Evolutionary conservation across 257 asterid genomes (phyloP).

Genomic region (Plectranthus barbatus): DNA sequence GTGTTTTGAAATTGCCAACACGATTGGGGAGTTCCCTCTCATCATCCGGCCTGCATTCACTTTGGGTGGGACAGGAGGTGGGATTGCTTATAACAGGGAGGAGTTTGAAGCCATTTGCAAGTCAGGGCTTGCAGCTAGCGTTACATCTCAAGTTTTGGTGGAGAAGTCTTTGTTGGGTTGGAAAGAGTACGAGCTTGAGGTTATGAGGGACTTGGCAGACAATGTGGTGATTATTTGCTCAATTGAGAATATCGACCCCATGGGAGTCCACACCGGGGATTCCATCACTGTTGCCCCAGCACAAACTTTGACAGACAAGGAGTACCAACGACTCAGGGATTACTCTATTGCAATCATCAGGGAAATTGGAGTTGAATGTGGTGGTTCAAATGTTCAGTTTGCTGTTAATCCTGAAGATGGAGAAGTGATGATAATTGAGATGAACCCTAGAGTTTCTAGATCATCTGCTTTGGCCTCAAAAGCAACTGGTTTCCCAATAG

Average conservation of each 20-base stretch:
- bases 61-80: constrained; percentile 96
- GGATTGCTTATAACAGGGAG: constrained; percentile 90
- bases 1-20: constrained; percentile 65
- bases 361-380: constrained; percentile 98
- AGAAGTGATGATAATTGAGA: constrained; percentile 96
- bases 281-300: constrained; percentile 99
- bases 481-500: constrained; percentile 98
- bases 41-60: constrained; percentile 95
- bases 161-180: constrained; percentile 95
- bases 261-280: constrained; percentile 98
- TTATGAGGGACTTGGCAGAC: constrained; percentile 95
- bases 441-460: constrained; percentile 97
- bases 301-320: constrained; percentile 93
- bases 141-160: constrained; percentile 88
- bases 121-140: constrained; percentile 91
- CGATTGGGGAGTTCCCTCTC: constrained; percentile 89
- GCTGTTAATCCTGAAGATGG: constrained; percentile 94
- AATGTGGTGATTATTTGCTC: constrained; percentile 99
- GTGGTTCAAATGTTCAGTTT: constrained; percentile 96
- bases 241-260: constrained; percentile 91
- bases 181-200: constrained; percentile 99
- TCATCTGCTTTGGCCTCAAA: constrained; percentile 97
- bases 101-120: constrained; percentile 94
- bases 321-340: constrained; percentile 93
- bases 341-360: constrained; percentile 93